A percentile compares a stretch with the other conserved stretches of the same genome.
phyloP scores from a whole-genome alignment of 73 alveolate species.

The Chromera velia region DNA sequence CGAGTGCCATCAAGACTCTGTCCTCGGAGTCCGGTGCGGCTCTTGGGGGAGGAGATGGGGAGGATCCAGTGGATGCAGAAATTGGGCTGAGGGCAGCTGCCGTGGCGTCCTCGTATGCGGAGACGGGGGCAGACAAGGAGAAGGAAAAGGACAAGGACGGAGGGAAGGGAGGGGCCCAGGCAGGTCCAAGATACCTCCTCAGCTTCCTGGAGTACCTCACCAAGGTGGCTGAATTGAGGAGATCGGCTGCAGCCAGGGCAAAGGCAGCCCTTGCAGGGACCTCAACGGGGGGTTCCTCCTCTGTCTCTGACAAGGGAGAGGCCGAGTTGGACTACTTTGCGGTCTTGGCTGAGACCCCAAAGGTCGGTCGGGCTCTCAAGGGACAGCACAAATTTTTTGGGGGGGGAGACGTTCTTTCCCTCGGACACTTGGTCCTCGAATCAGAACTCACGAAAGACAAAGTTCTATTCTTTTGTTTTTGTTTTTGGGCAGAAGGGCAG shows the following conservation, averaged over 20 bases:
- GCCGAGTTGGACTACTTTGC: not conserved
- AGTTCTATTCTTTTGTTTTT: too few relatives aligned
- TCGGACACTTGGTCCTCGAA: too few relatives aligned
- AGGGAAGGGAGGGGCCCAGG: not conserved
- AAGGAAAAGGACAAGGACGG: too few relatives aligned
- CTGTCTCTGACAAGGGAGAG: too few relatives aligned
- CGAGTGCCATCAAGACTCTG: constrained; percentile 32
- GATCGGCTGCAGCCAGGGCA: constrained; percentile 17
- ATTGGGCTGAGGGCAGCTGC: too few relatives aligned
- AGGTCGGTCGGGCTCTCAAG: not conserved
- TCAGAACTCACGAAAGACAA: too few relatives aligned
- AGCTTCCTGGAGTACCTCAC: constrained; percentile 43
- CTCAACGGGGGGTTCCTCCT: too few relatives aligned
- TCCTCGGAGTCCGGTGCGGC: constrained; percentile 4
- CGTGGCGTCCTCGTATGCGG: not conserved
- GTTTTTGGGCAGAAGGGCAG: too few relatives aligned
- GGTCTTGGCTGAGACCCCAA: not conserved
- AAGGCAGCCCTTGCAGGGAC: not conserved
- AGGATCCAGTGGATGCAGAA: too few relatives aligned
- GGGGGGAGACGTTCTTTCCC: too few relatives aligned
- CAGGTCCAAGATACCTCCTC: constrained; percentile 17
- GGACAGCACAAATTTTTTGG: too few relatives aligned
- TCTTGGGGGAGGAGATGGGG: not conserved
- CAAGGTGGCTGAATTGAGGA: constrained; percentile 30
- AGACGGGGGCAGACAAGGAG: not conserved